Base-by-base conservation (phyloP, 2,329 filamentous ascomycete species). In the Aspergillus carbonarius region DNA sequence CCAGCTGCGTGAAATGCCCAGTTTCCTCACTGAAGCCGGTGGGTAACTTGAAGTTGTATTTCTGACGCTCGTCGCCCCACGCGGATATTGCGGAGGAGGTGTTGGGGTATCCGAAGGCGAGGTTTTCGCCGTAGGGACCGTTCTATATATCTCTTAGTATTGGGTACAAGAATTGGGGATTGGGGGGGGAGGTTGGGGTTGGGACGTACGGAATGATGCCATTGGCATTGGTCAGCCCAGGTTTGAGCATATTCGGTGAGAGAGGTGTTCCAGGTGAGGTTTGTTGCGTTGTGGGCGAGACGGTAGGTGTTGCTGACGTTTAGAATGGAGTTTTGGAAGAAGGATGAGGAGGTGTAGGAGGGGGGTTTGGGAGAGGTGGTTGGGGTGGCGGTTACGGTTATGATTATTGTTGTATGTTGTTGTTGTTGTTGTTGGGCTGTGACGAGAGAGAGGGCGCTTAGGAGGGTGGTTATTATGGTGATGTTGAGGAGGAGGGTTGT, bases 1-100 rank as follows among this genome's bases (percentile, higher is more conserved):
- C 88, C 6, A 91, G 72, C 77, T 91, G 88, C 1, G 88, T 89
- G 66, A 91, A 91, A 70, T 91, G 88, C 0, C 88, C 88, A 17
- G 88, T 89, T 34, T 75, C 71, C 63, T 86, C 78, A 8, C 68
- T 76, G 67, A 89, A 91, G 0, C 81, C 81, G 0, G 75, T 78
- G 0, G 82, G 82, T 1, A 81, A 69, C 2, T 68, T 63, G 70
- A 84, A 92, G 64, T 88, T 73, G 69, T 91, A 92, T 5, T 77
- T 59, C 0, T 71, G 66, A 10, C 83, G 72, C 74, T 90, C 87
- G 63, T 81, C 64, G 17, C 85, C 89, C 89, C 89, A 92, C 1
- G 81, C 83, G 46, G 84, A 82, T n/a, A 92, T 78, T 51, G 83
- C 81, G 3, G 80, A 77, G 0, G 82, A 82, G 1, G 82, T 83